These are phyloP conservation scores for Phytophthora sojae DNA, from an alignment of 352 stramenopile species.

Conservation along the genomic window DNA sequence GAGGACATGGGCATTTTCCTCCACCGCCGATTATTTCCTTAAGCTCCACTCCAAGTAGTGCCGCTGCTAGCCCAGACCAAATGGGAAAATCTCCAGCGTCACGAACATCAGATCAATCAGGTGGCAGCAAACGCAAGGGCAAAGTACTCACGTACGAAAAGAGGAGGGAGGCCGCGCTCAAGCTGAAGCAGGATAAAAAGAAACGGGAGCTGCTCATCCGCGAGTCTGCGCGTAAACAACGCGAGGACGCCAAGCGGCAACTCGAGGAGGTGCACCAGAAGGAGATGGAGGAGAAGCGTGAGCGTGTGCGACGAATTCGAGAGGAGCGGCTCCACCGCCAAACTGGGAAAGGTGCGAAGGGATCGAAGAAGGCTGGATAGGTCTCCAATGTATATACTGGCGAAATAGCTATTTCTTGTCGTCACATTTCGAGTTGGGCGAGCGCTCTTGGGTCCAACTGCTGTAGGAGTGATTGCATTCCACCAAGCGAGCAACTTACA, in stretches of 20 bases:
- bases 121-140: slow-evolving; percentile 23
- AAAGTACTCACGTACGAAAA: slow-evolving; percentile 60
- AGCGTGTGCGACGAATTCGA: slow-evolving; percentile 70
- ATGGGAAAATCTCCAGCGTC: slow-evolving; percentile 27
- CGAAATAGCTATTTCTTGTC: slow-evolving; percentile 13
- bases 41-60: slow-evolving; percentile 35
- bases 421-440: slow-evolving; percentile 7
- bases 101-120: slow-evolving; percentile 29
- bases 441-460: slow-evolving; percentile 43
- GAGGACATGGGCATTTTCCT: slow-evolving; percentile 22
- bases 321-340: slow-evolving; percentile 53
- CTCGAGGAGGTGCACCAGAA: slow-evolving; percentile 71
- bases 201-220: slow-evolving; percentile 66
- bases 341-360: slow-evolving; percentile 33
- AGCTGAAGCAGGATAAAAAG: slow-evolving; percentile 77
- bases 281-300: slow-evolving; percentile 73
- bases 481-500: slow-evolving; percentile 44
- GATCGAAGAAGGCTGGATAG: slow-evolving; percentile 28
- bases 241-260: slow-evolving; percentile 67
- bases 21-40: slow-evolving; percentile 35
- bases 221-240: slow-evolving; percentile 69
- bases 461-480: slow-evolving; percentile 52
- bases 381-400: slow-evolving; percentile 27
- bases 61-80: slow-evolving; percentile 30
- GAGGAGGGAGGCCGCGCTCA: slow-evolving; percentile 64